Evolutionary conservation across 768 basidiomycete genomes (phyloP), one percentile per base, ranked within the genome.

Genomic region (Kwoniella sp.): DNA sequence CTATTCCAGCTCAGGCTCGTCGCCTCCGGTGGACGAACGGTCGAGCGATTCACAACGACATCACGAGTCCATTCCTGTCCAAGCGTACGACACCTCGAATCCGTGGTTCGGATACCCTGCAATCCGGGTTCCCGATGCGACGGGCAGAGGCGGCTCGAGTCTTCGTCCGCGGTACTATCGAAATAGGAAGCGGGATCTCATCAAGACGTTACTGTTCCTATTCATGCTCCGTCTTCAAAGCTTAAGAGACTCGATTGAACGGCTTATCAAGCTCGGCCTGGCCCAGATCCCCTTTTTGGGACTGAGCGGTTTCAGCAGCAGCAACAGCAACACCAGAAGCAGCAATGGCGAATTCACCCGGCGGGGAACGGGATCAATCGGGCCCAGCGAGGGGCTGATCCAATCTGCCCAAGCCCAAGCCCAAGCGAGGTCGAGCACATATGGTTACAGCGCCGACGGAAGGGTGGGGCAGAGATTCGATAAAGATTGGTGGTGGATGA

Each of bases 31-130:
- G 11, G 20, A 20, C 41, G 41, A 45, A 45, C 41, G 20, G 17
- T 4, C 41, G 8, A 45, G 11, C 41, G 3, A 45, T 5, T 17
- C 41, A 20, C 11, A 45, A 45, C 15, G 41, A 17, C n/a, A n/a
- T n/a, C n/a, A n/a, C 41, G 41, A 45, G 15, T 20, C 41, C 11
- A 45, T 45, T 3, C 41, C 41, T 11, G 41, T 45, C 3, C 8
- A 45, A 51, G 37, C 34, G 34, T 61, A 61, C 52, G 60, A 61
- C 38, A 63, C 66, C 38, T 62, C 58, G 22, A 81, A 81, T 61
- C 79, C 79, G 28, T 78, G 74, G 76, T 81, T 76, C 47, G 79
- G 79, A 28, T 81, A 81, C 51, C 79, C 79, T 0, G 79, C 71
- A 7, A 38, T 79, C 22, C 61, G 55, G 17, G 60, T 74, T 5